A percentile compares a stretch with the other conserved stretches of the same genome.
Conservation (phyloP, 768 basidiomycete genomes). For the Trametes maxima region DNA sequence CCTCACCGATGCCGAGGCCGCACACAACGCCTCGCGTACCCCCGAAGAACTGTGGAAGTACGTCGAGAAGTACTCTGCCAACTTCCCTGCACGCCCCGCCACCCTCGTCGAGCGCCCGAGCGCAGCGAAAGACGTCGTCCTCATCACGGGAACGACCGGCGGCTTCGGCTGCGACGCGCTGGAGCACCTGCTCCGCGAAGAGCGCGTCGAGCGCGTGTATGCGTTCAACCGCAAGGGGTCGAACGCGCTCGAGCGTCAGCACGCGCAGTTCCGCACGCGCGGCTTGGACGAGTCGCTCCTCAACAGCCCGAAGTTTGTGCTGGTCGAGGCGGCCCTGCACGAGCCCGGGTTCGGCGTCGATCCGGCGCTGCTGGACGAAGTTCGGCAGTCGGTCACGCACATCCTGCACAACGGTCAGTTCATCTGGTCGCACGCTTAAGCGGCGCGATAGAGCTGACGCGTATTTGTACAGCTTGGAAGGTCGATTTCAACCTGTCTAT, state of each 20-base stretch:
- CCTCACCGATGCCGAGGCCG: slow-evolving; percentile 28
- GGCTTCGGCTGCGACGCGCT: slow-evolving; percentile 33
- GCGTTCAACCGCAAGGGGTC: slow-evolving; percentile 29
- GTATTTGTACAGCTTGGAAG: slow-evolving; percentile 32
- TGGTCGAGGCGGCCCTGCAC: slow-evolving; percentile 37
- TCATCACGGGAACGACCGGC: slow-evolving; percentile 38
- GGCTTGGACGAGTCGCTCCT: slow-evolving; percentile 36
- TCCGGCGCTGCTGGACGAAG: slow-evolving; percentile 31
- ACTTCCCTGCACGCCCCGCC: slow-evolving; percentile 19
- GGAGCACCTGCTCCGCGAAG: slow-evolving; percentile 21
- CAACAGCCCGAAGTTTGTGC: slow-evolving; percentile 33
- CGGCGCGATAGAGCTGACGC: neutral
- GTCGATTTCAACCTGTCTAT: slow-evolving; percentile 39
- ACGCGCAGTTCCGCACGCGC: slow-evolving; percentile 30
- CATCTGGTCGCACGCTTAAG: neutral
- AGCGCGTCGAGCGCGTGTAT: slow-evolving; percentile 26
- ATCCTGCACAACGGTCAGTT: slow-evolving; percentile 43
- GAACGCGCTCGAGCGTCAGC: slow-evolving; percentile 32
- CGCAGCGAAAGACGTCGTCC: slow-evolving; percentile 24
- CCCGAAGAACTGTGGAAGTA: slow-evolving; percentile 28
- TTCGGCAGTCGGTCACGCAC: slow-evolving; percentile 36
- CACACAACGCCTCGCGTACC: slow-evolving; percentile 14
- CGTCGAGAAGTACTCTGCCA: slow-evolving; percentile 42
- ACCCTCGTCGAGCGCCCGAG: slow-evolving; percentile 10
- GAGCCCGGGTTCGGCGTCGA: slow-evolving; percentile 32